Conservation (phyloP, 371 early-diverging fungal species). For the Funneliformis caledonium region DNA sequence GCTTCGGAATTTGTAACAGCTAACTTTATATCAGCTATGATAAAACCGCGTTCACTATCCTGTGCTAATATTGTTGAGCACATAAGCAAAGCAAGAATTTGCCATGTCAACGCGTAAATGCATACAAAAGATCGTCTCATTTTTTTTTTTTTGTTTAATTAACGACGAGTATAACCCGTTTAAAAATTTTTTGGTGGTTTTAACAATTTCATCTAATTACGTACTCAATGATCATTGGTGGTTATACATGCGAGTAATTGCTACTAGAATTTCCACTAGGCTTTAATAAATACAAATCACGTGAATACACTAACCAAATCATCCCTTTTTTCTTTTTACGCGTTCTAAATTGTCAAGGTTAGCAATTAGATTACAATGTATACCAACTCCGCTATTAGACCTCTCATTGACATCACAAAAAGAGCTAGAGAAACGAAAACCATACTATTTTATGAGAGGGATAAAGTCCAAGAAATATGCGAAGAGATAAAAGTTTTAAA, state of each 20-base stretch:
- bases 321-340: neutral
- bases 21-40: slow-evolving; percentile 7
- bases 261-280: too few relatives aligned
- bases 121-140: neutral
- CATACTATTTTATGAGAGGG: neutral
- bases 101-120: neutral
- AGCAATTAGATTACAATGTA: neutral
- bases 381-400: neutral
- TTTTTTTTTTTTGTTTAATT: neutral
- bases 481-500: neutral
- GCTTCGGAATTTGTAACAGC: neutral
- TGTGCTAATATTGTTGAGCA: neutral
- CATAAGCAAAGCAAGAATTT: neutral
- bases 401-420: neutral
- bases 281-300: too few relatives aligned
- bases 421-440: neutral
- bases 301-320: neutral
- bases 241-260: too few relatives aligned
- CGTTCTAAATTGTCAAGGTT: too few relatives aligned
- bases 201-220: too few relatives aligned
- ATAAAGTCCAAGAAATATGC: neutral
- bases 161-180: neutral
- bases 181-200: too few relatives aligned
- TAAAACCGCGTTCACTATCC: neutral
- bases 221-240: too few relatives aligned